Evolutionary conservation across 2,329 filamentous ascomycete species (phyloP), one percentile per base, ranked within the genome.

Genomic region (Pseudogymnoascus sp.): DNA sequence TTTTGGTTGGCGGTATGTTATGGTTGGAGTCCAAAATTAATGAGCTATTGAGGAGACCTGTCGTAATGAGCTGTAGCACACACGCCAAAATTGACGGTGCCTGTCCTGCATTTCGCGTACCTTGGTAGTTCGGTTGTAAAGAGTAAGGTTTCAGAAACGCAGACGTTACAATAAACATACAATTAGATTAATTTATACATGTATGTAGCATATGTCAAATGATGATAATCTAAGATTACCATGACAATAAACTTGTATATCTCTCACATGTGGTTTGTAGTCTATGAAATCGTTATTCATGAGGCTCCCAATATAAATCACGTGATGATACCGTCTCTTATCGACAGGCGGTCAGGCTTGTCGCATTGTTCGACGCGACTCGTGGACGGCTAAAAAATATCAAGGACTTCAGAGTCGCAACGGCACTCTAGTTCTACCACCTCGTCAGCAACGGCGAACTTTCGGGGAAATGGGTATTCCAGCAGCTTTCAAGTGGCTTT

Each of bases 401-500:
- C 26, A 57, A 57, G 50, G 17, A 57, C 50, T 57, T 57, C 28
- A n/a, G 50, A 57, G 50, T 57, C 50, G 50, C 50, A 57, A 33
- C 47, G 19, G 47, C n/a, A 53, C 50, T 57, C 28, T 57, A 57
- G n/a, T 57, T 57, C 50, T 57, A n/a, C 50, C 50, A 57, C 26
- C 33, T 57, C 50, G 33, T 31, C 50, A 33, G 21, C 28, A 57
- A 10, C 50, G 28, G 28, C 17, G 28, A 57, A 57, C 28, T 57
- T 33, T 17, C 50, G 28, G 28, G 11, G n/a, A 57, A 65, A 96
- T 96, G 92, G 92, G 92, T 88, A 93, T 96, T 72, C 92, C 92
- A 70, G 92, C 93, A 66, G 89, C 95, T 68, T 64, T 65, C 38
- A 60, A 93, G 84, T 97, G 93, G 92, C 87, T 97, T 65, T 96